Base-by-base conservation (phyloP, 768 basidiomycete genomes). In the Suillus weaverae region DNA sequence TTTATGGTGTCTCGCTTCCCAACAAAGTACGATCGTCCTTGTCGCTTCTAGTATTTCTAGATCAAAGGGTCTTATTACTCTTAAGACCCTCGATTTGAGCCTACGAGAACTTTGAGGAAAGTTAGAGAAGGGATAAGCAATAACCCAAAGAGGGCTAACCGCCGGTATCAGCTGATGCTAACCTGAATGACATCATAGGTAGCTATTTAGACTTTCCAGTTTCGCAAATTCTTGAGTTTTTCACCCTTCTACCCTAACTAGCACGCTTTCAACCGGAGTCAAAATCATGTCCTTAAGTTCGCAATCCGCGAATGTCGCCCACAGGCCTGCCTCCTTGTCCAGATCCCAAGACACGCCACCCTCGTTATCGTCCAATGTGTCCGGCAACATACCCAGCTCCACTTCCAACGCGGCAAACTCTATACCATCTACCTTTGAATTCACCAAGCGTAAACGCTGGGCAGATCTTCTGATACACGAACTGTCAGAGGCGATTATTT, bases 391-490 rank as follows among this genome's bases (percentile, higher is more conserved):
- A 9, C 54, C 53, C 20, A 33, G 7, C 11, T 18, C 51, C 13
- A 36, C 46, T 4, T 20, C 56, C 33, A 64, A 33, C 20, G 13
- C 43, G 8, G 8, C 67, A 5, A 43, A 33, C 26, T 55, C 48
- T 26, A 16, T 39, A 16, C 6, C 57, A 1, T 70, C 78, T 9
- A 78, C 79, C 14, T 95, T 87, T 70, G 94, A 95, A 74, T 95
- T 95, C 74, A 92, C 91, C 0, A 93, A 92, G 72, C 81, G 93
- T 63, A 94, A 94, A 73, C 84, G 89, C 62, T 95, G 94, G 94
- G 89, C 88, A 20, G 93, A 95, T 73, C 80, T 95, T 16, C 81
- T 94, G 32, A 77, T 91, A 64, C 82, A 86, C 1, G 94, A 94
- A 72, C 83, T 93, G 36, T 86, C 89, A 36, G 93, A 93, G 66